Conservation (phyloP, 257 asterid species). For the Lycium barbarum region DNA sequence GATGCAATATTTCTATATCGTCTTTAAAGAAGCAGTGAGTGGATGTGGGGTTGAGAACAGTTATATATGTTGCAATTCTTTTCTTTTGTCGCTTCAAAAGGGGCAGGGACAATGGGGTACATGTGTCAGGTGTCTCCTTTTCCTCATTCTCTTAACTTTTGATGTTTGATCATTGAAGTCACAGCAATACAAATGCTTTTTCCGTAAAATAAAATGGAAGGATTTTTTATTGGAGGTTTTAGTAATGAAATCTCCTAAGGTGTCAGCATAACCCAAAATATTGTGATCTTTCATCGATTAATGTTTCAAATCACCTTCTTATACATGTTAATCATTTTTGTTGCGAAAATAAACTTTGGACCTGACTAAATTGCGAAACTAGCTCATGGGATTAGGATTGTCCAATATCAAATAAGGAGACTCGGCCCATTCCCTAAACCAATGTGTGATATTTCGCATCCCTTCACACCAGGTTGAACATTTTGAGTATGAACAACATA, state of each 20-base stretch:
- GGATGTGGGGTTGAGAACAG: neutral
- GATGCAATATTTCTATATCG: neutral
- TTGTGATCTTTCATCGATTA: neutral
- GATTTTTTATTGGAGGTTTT: neutral
- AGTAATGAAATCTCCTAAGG: neutral
- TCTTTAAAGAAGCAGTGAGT: conserved; percentile 18
- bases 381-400: neutral
- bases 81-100: neutral
- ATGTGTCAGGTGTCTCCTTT: neutral
- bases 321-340: neutral
- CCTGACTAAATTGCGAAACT: neutral
- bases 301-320: neutral
- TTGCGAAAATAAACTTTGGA: conserved; percentile 1
- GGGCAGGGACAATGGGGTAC: neutral
- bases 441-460: neutral
- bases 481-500: neutral
- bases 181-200: neutral
- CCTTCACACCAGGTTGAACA: neutral
- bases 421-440: neutral
- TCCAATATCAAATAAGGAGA: neutral
- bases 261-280: neutral
- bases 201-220: neutral
- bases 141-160: neutral
- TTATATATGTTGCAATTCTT: neutral
- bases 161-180: neutral